Evolutionary conservation across 179 eudicot genomes (phyloP).

Genomic region (Sideroxylon spinosum): DNA sequence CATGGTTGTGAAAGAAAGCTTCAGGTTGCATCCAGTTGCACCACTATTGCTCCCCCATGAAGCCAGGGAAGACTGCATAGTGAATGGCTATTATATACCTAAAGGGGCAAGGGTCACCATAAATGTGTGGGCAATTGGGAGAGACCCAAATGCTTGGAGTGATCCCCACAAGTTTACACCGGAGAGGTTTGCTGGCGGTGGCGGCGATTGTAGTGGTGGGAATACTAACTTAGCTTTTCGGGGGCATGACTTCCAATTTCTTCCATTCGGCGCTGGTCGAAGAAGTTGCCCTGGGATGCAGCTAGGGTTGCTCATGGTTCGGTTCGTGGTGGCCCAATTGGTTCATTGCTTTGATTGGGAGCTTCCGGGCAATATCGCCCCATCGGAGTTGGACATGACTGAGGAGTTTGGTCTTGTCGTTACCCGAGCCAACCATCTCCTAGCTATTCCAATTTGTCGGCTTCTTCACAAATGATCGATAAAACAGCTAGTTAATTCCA

Average conservation of each 20-base stretch:
- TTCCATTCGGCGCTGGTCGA: constrained; percentile 39
- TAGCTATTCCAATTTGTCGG: constrained; percentile 31
- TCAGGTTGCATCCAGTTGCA: constrained; percentile 24
- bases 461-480: constrained; percentile 8
- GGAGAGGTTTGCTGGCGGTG: constrained; percentile 29
- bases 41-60: constrained; percentile 26
- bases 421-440: constrained; percentile 31
- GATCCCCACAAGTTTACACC: constrained; percentile 22
- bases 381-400: constrained; percentile 38
- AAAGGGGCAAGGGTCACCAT: constrained; percentile 18
- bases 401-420: constrained; percentile 40
- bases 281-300: constrained; percentile 40
- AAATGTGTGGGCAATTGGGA: constrained; percentile 29
- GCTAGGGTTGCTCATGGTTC: constrained; percentile 20
- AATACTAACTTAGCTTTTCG: background rate
- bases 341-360: constrained; percentile 49
- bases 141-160: constrained; percentile 25
- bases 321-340: constrained; percentile 30
- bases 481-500: too few relatives aligned
- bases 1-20: constrained; percentile 27
- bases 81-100: constrained; percentile 28
- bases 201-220: constrained; percentile 14
- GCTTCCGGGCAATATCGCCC: constrained; percentile 28
- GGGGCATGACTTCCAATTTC: constrained; percentile 27
- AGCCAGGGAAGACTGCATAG: constrained; percentile 15